These are phyloP conservation scores for Aspergillus carbonarius DNA, from an alignment of 2,329 filamentous ascomycete species.

Conservation along the genomic window DNA sequence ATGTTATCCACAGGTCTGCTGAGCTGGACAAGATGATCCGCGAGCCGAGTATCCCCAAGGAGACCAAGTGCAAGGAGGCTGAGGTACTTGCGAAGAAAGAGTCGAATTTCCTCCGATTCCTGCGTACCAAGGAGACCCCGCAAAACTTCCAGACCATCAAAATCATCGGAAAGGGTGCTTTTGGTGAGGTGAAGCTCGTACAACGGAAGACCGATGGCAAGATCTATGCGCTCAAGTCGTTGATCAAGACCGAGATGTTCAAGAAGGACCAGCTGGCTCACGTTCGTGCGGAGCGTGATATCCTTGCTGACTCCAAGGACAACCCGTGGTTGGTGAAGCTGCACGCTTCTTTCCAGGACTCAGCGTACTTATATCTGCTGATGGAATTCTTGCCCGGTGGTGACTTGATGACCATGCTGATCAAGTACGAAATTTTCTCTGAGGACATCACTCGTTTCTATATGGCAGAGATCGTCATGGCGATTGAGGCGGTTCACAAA, in stretches of 20 bases:
- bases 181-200: conserved; percentile 96
- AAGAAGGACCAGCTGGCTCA: conserved; percentile 98
- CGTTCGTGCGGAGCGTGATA: conserved; percentile 95
- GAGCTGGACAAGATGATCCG: conserved; percentile 85
- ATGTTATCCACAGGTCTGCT: conserved; percentile 64
- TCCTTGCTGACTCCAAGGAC: conserved; percentile 91
- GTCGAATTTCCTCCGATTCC: conserved; percentile 87
- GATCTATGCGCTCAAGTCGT: conserved; percentile 96
- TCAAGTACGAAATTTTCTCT: conserved; percentile 99
- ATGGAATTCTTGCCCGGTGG: conserved; percentile 99
- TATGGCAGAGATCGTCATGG: conserved; percentile 95
- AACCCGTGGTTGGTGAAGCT: conserved; percentile 99
- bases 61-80: conserved; percentile 80
- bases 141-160: conserved; percentile 96
- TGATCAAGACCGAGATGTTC: conserved; percentile 99
- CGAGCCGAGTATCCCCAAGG: conserved; percentile 71
- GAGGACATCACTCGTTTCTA: conserved; percentile 99
- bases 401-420: conserved; percentile 99
- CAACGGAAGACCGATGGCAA: conserved; percentile 95
- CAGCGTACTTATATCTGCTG: conserved; percentile 94
- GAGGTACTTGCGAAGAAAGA: conserved; percentile 83
- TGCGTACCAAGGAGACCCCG: conserved; percentile 88
- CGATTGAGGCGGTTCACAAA: conserved; percentile 98
- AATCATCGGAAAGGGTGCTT: conserved; percentile 98
- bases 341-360: conserved; percentile 96